Evolutionary conservation across 768 basidiomycete genomes (phyloP).

Genomic region (Agaricus blazei): DNA sequence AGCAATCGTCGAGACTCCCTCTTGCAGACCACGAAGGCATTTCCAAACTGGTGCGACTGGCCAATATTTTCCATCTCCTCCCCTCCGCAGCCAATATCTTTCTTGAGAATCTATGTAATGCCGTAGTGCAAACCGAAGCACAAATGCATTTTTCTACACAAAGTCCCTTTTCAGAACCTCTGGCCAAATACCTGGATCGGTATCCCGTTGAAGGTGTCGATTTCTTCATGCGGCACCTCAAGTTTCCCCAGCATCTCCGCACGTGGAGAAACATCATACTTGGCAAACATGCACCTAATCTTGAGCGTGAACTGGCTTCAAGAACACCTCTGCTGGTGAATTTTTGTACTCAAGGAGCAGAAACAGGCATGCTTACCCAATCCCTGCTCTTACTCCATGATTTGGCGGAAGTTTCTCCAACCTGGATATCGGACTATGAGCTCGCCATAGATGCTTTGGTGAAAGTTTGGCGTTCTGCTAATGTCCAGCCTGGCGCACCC

Average conservation of each 20-base stretch:
- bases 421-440: constrained; percentile 67
- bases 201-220: constrained; percentile 84
- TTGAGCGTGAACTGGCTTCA: constrained; percentile 63
- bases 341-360: constrained; percentile 44
- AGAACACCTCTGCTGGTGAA: constrained; percentile 50
- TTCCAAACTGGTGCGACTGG: constrained; percentile 87
- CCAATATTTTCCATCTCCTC: constrained; percentile 95
- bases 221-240: constrained; percentile 78
- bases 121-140: constrained; percentile 88
- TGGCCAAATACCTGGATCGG: constrained; percentile 87
- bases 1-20: constrained; percentile 73
- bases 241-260: constrained; percentile 72
- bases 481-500: constrained; percentile 37
- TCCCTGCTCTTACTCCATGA: constrained; percentile 77
- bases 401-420: constrained; percentile 56
- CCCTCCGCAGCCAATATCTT: constrained; percentile 93
- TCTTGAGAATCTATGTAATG: constrained; percentile 79
- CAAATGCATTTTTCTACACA: constrained; percentile 85
- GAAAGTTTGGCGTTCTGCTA: constrained; percentile 63
- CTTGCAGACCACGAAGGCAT: constrained; percentile 87
- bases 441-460: constrained; percentile 70
- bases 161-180: constrained; percentile 90
- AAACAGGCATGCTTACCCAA: constrained; percentile 51
- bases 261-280: constrained; percentile 82
- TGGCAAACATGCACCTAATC: constrained; percentile 70